Percentiles rank a stretch among this genome's conserved stretches.
Conservation (phyloP, 495 filamentous ascomycete genomes). For the Tricharina praecox region DNA sequence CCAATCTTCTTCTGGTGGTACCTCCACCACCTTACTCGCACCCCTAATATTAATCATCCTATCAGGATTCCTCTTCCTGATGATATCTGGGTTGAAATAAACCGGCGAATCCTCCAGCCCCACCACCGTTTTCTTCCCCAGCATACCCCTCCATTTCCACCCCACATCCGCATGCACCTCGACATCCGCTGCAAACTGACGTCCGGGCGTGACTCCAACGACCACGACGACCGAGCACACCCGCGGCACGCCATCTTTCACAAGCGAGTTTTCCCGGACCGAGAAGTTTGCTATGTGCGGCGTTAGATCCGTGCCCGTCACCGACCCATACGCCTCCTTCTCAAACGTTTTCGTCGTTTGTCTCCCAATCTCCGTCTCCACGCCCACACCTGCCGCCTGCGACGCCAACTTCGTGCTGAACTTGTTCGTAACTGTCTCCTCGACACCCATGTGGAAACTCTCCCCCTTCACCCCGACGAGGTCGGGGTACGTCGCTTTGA, state of each 20-base stretch:
- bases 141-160: not conserved
- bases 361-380: not conserved
- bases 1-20: not conserved
- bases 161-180: not conserved
- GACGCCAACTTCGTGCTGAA: not conserved
- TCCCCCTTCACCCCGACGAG: not conserved
- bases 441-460: not conserved
- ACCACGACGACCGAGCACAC: not conserved
- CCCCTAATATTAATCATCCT: not conserved
- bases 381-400: not conserved
- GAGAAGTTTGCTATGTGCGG: not conserved
- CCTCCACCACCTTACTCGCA: not conserved
- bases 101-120: not conserved
- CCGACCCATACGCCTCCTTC: not conserved
- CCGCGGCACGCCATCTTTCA: not conserved
- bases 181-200: not conserved
- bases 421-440: not conserved
- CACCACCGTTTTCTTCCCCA: not conserved
- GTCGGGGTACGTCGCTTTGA: not conserved
- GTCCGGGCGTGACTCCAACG: not conserved
- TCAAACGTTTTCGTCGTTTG: not conserved
- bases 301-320: not conserved
- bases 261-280: not conserved
- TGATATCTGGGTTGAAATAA: not conserved
- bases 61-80: not conserved